Base-by-base conservation (phyloP, 2,329 filamentous ascomycete genomes). In the Ascosphaera apis region DNA sequence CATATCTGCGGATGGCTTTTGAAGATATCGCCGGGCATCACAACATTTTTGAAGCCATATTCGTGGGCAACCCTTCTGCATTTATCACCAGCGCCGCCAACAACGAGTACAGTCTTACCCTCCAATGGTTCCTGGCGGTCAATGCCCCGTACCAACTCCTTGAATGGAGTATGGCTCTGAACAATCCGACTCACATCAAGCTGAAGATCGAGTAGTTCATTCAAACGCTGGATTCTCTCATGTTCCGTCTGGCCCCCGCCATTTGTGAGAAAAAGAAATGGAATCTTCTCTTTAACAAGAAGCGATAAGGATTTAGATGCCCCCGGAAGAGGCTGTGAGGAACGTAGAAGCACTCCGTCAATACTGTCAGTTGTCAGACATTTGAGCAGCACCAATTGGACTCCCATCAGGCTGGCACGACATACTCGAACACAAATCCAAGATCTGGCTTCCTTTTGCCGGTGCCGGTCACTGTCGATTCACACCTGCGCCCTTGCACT, bases 261-360 rank as follows among this genome's bases (percentile, higher is more conserved):
- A 56, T 98, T 98, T 40, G 88, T 98, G 42, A 98, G 65, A 23
- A 98, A 70, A 47, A 98, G 86, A 58, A 91, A 95, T 9, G 84
- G 84, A 33, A 93, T 81, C 33, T 69, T 64, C 48, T 83, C 66
- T 33, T 66, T 57, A 45, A 83, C 72, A 15, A 95, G 72, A 47
- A 72, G 76, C 19, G 63, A 60, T 15, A 98, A 66, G 11, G 83
- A 68, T 48, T 79, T 66, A 1, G 70, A 62, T 1, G 88, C 86
- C 21, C 79, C 76, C 1, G 81, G 76, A 33, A 95, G 73, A 2
- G 80, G 73, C 42, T 74, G 69, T 3, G 77, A 71, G 40, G 78
- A 77, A 48, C 84, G 81, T 21, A 95, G 66, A 15, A 98, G 69
- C n/a, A 98, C 88, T 38, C 88, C 88, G 54, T 98, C 88, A 51